Conservation (phyloP, 495 filamentous ascomycete genomes). For the Astrothelium subdiscretum region DNA sequence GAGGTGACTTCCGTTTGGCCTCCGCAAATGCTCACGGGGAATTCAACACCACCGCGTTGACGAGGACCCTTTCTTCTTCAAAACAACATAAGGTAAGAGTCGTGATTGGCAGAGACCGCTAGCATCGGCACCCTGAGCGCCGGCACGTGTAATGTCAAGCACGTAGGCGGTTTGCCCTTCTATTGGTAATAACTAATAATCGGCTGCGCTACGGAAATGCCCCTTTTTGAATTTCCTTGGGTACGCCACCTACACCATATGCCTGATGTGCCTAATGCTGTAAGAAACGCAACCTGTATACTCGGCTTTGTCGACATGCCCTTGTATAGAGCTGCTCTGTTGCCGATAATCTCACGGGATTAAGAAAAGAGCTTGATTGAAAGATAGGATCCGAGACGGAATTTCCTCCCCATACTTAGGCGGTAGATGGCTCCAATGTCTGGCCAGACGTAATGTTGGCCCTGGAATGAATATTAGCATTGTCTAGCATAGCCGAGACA, state of each 20-base stretch:
- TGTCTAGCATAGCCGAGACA: not conserved
- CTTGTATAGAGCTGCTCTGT: not conserved
- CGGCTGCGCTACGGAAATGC: not conserved
- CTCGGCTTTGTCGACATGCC: not conserved
- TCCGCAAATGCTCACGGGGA: not conserved
- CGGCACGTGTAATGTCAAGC: not conserved
- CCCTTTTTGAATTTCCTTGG: not conserved
- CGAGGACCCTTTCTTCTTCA: no score
- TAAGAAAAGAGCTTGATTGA: not conserved
- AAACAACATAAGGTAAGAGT: not conserved
- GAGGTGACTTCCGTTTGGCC: not conserved
- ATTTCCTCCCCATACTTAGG: not conserved
- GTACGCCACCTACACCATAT: not conserved
- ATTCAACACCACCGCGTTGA: not conserved
- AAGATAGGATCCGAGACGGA: not conserved
- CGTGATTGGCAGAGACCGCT: not conserved
- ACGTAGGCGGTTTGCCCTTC: not conserved
- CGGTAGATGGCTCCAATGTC: not conserved
- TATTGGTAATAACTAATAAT: not conserved
- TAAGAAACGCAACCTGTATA: not conserved
- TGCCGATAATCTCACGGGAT: not conserved
- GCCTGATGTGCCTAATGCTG: not conserved
- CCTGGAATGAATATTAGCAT: not conserved
- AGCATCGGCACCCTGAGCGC: not conserved
- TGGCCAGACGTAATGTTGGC: not conserved